Conservation (phyloP, 306 rosid species). For the Macrotyloma uniflorum region DNA sequence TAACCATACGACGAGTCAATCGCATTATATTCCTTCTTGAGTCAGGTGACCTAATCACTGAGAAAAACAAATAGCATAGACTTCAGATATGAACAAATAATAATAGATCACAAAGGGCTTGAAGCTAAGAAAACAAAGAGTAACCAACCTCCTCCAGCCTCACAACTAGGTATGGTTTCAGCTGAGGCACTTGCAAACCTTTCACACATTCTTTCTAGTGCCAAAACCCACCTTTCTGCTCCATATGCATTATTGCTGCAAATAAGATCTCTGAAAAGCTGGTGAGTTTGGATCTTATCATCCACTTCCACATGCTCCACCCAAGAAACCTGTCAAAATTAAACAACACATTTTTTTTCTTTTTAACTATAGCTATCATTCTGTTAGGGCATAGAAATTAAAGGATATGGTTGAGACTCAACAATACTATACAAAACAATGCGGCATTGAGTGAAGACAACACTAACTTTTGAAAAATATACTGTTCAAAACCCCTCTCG, state of each 20-base stretch:
- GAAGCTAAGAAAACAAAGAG: not conserved
- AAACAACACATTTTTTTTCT: not conserved
- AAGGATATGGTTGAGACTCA: not conserved
- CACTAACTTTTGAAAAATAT: not conserved
- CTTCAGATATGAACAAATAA: not conserved
- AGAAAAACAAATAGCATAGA: not conserved
- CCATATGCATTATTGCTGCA: constrained; percentile 52
- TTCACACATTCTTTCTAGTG: constrained; percentile 74
- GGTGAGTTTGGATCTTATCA: constrained; percentile 53
- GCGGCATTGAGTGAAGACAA: not conserved
- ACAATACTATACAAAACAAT: not conserved
- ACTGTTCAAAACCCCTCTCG: not conserved
- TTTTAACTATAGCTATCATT: not conserved
- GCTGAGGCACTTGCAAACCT: constrained; percentile 42
- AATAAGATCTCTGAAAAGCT: constrained; percentile 52
- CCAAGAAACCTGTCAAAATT: constrained; percentile 63
- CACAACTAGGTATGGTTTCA: constrained; percentile 22
- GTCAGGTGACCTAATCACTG: constrained; percentile 44
- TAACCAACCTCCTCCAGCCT: constrained; percentile 47
- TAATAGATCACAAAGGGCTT: not conserved
- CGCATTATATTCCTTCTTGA: constrained; percentile 55
- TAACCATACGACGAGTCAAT: constrained; percentile 64
- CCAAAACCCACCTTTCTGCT: constrained; percentile 69
- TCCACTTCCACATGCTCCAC: constrained; percentile 76
- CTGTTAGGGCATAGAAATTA: too few relatives aligned